Evolutionary conservation across 768 basidiomycete species (phyloP).

Genomic region (Mycena pura): DNA sequence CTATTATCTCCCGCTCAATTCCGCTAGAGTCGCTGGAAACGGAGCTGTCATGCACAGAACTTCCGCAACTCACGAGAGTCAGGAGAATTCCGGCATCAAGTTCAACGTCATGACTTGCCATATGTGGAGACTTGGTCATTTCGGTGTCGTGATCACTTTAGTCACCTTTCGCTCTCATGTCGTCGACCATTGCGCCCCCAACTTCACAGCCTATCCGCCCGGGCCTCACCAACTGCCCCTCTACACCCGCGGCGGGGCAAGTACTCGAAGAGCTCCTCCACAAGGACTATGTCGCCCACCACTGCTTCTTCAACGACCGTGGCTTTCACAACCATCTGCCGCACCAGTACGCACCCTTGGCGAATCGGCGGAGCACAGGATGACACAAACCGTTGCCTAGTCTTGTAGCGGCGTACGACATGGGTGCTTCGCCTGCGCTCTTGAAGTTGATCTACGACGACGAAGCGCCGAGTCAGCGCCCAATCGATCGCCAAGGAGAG

Average conservation of each 20-base stretch:
- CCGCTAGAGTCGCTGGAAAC: too few species aligned
- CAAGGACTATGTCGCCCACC: constrained; percentile 43
- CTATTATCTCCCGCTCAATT: too few species aligned
- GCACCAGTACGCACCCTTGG: constrained; percentile 45
- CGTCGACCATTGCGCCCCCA: too few species aligned
- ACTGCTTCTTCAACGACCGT: constrained; percentile 43
- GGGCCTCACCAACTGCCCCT: constrained; percentile 14
- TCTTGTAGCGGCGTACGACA: constrained; percentile 49
- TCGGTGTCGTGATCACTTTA: too few species aligned
- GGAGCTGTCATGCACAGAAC: too few species aligned
- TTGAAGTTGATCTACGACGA: constrained; percentile 45
- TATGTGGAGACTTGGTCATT: too few species aligned
- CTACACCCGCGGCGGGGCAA: constrained; percentile 36
- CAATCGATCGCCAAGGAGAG: constrained; percentile 35
- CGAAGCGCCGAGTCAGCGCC: constrained; percentile 31
- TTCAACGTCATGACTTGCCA: too few species aligned
- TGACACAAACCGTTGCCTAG: constrained; percentile 23
- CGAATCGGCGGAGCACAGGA: neutral
- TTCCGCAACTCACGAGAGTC: too few species aligned
- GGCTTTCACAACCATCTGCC: constrained; percentile 52
- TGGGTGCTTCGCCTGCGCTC: constrained; percentile 44
- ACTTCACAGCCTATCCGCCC: constrained; percentile 11
- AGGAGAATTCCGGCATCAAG: too few species aligned
- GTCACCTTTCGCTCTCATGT: too few species aligned
- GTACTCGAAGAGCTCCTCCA: constrained; percentile 42